Evolutionary conservation across 148 eudicot genomes (phyloP).

Genomic region (Fagopyrum tataricum): DNA sequence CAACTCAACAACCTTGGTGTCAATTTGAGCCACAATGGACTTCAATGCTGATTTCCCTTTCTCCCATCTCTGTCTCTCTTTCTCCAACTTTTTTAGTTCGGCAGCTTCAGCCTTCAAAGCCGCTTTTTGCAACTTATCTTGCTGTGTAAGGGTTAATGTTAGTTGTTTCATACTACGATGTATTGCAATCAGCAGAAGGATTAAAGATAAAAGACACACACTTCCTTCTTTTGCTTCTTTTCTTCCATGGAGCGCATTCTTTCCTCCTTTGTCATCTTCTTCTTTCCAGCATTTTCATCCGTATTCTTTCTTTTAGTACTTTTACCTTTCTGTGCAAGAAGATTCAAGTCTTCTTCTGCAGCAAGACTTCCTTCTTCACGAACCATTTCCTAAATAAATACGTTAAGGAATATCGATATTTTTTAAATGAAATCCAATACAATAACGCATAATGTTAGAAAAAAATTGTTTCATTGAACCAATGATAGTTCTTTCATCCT

Average conservation of each 20-base stretch:
- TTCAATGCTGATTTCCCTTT: conserved; percentile 59
- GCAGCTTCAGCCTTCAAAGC: conserved; percentile 78
- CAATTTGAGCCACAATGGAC: conserved; percentile 66
- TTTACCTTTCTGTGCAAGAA: conserved; percentile 18
- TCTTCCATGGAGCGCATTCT: conserved; percentile 45
- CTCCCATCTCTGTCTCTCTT: conserved; percentile 72
- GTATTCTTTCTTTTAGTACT: conserved; percentile 21
- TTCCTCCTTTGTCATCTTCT: conserved; percentile 54
- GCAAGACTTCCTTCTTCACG: conserved; percentile 28
- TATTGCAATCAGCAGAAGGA: conserved; percentile 8
- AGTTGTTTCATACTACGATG: conserved; percentile 6
- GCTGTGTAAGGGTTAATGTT: conserved; percentile 30
- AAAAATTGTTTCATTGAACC: no score
- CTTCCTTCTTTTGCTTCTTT: conserved; percentile 61
- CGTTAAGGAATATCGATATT: not conserved
- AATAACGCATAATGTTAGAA: not conserved
- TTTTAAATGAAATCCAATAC: not conserved
- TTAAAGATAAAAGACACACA: conserved; percentile 29
- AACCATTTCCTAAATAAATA: conserved; percentile 27
- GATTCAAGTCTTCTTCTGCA: conserved; percentile 18
- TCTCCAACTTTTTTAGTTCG: conserved; percentile 47
- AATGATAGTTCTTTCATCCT: not conserved
- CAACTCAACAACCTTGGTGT: conserved; percentile 57
- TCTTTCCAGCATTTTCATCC: conserved; percentile 23
- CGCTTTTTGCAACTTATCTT: conserved; percentile 62